Evolutionary conservation across 768 basidiomycete genomes (phyloP).

Genomic region (Russula sp.): DNA sequence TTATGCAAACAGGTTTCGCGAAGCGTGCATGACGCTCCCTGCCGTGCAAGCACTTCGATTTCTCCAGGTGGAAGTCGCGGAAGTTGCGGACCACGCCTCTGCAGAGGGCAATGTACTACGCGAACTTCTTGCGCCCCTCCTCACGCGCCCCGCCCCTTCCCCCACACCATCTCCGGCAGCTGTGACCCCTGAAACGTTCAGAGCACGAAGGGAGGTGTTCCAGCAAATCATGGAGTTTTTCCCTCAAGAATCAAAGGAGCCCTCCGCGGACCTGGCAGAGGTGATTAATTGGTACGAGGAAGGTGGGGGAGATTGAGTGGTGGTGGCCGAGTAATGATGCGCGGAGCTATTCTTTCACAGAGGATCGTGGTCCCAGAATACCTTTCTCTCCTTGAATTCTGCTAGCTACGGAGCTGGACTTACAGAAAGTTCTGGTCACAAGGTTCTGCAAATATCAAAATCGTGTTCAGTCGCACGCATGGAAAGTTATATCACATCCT

Average conservation of each 20-base stretch:
- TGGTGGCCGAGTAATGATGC: not conserved
- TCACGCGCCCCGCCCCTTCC: slow-evolving; percentile 29
- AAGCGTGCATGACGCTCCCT: slow-evolving; percentile 61
- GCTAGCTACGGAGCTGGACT: too few relatives aligned
- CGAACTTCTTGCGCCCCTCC: slow-evolving; percentile 56
- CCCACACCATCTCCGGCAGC: slow-evolving; percentile 22
- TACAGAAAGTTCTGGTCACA: too few relatives aligned
- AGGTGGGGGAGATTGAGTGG: slow-evolving; percentile 10
- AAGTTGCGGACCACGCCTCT: slow-evolving; percentile 63
- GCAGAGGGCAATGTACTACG: slow-evolving; percentile 60
- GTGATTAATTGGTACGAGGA: slow-evolving; percentile 40
- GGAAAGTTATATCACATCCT: not conserved
- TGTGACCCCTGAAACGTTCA: slow-evolving; percentile 40
- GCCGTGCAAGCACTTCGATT: slow-evolving; percentile 63
- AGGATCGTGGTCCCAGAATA: too few relatives aligned
- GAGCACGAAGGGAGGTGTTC: slow-evolving; percentile 63
- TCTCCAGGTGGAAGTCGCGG: slow-evolving; percentile 60
- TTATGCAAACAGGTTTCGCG: slow-evolving; percentile 66
- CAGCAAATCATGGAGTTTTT: slow-evolving; percentile 60
- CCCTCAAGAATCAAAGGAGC: slow-evolving; percentile 57
- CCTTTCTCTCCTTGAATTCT: not conserved
- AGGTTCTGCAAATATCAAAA: not conserved
- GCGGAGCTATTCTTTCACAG: not conserved
- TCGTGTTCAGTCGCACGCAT: too few relatives aligned
- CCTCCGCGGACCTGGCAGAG: slow-evolving; percentile 53